A percentile compares a stretch with the other conserved stretches of the same genome.
Conservation (phyloP, 2,329 filamentous ascomycete genomes). For the Calonectria crousiana region DNA sequence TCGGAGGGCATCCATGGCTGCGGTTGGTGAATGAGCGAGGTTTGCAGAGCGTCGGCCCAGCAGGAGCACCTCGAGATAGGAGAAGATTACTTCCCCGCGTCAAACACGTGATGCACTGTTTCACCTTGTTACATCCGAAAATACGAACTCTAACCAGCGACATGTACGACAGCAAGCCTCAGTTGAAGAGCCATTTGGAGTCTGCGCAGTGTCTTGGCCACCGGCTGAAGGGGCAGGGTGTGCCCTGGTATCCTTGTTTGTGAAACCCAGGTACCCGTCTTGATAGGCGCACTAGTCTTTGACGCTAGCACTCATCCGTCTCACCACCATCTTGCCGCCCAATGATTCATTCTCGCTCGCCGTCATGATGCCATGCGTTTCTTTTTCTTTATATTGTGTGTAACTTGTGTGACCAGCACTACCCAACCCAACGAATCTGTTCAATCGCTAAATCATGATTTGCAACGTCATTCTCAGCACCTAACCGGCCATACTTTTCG, state of each 20-base stretch:
- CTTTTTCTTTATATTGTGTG: neutral
- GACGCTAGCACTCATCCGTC: neutral
- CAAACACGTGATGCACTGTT: neutral
- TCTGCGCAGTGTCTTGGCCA: neutral
- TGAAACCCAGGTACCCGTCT: neutral
- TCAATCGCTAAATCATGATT: neutral
- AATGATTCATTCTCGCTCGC: neutral
- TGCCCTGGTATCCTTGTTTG: neutral
- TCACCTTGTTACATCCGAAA: neutral
- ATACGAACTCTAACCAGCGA: neutral
- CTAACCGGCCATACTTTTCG: neutral
- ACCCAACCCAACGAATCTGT: neutral
- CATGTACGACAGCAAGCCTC: neutral
- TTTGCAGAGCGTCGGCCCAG: neutral
- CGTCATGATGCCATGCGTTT: neutral
- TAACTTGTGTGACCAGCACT: neutral
- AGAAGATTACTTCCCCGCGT: neutral
- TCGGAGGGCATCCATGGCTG: neutral
- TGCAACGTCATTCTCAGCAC: neutral
- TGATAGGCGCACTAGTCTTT: neutral
- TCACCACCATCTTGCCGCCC: neutral
- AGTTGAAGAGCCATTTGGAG: neutral
- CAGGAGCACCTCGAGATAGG: neutral
- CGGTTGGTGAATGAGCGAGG: neutral
- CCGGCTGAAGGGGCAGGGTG: neutral